Conservation (phyloP, 1,284 basidiomycete genomes). For the Schizophyllum commune region DNA sequence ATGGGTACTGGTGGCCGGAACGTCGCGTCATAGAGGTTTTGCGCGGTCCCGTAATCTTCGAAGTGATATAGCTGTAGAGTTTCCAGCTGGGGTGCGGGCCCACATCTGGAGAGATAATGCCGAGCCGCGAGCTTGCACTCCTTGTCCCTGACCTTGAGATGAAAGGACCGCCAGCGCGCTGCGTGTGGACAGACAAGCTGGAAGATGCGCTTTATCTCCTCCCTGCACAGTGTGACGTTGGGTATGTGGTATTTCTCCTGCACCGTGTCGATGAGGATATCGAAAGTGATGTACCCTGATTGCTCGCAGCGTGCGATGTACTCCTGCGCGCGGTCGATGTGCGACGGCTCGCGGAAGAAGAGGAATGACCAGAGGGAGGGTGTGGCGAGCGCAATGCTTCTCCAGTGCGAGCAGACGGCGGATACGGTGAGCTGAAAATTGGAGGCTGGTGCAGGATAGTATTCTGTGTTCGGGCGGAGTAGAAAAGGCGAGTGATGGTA, state of each 20-base stretch:
- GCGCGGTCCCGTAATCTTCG: slow-evolving; percentile 42
- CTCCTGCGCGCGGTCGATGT: slow-evolving; percentile 37
- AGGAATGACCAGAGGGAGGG: slow-evolving; percentile 46
- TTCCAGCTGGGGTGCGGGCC: slow-evolving; percentile 42
- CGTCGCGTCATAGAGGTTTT: slow-evolving; percentile 43
- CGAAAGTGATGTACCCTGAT: slow-evolving; percentile 25
- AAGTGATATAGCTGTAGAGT: slow-evolving; percentile 59
- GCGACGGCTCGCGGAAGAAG: slow-evolving; percentile 39
- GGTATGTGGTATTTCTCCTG: slow-evolving; percentile 36
- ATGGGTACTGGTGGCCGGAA: slow-evolving; percentile 48
- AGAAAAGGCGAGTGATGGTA: slow-evolving; percentile 37
- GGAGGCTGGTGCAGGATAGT: slow-evolving; percentile 32
- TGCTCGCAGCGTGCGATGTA: slow-evolving; percentile 33
- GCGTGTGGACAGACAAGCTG: slow-evolving; percentile 40
- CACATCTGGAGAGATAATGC: slow-evolving; percentile 38
- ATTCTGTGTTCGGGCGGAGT: slow-evolving; percentile 39
- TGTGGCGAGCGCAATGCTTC: slow-evolving; percentile 39
- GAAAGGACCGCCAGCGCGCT: slow-evolving; percentile 45
- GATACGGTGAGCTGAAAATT: slow-evolving; percentile 46
- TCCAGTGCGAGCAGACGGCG: slow-evolving; percentile 48
- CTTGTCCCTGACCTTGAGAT: slow-evolving; percentile 50
- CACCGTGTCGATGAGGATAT: slow-evolving; percentile 51
- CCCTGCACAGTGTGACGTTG: slow-evolving; percentile 38
- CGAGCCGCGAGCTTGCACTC: slow-evolving; percentile 46
- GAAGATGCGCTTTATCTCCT: slow-evolving; percentile 37